Evolutionary conservation across 2,329 filamentous ascomycete species (phyloP), one percentile per base, ranked within the genome.

Genomic region (Pseudocercospora crystallina): DNA sequence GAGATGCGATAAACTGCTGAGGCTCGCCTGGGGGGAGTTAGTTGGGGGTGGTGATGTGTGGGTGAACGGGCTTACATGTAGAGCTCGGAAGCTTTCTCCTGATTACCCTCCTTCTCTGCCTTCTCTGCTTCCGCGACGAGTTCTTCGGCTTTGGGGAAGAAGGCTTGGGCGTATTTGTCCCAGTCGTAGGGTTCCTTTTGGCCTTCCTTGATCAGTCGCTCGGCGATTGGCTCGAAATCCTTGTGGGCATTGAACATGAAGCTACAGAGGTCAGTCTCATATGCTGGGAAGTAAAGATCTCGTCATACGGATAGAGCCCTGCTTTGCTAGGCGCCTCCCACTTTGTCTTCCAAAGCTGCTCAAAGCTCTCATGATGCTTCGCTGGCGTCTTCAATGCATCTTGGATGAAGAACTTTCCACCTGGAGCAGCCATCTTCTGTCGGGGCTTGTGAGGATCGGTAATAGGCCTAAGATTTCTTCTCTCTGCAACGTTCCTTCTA

Each of bases 1-100:
- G 84, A 78, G 58, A 90, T 89, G 45, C 87, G 80, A 68, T 87
- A 85, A n/a, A 90, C 76, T 20, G 84, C 82, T 15, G 85, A 86
- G 5, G 84, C 84, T 15, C 86, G 82, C n/a, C 69, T 71, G 39
- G 5, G 9, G 8, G 14, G 10, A 61, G 53, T 54, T 26, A 51
- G 51, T 15, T n/a, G n/a, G 34, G n/a, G 10, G 7, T 26, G 20
- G 20, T 20, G 12, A 11, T n/a, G 13, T 12, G 4, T 1, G 9
- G 13, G 32, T 36, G 11, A 3, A 4, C 7, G 31, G 61, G 62
- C 67, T 8, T 68, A 70, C 56, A 88, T 76, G 67, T 84, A 88
- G 13, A 86, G 74, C 32, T 79, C 79, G 3, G 79, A 80, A 1
- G 86, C 84, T 39, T 75, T 74, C 35, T 75, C 72, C 2, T 62